These are phyloP conservation scores for Mimosa bimucronata DNA, from an alignment of 306 rosid species.

Conservation along the genomic window DNA sequence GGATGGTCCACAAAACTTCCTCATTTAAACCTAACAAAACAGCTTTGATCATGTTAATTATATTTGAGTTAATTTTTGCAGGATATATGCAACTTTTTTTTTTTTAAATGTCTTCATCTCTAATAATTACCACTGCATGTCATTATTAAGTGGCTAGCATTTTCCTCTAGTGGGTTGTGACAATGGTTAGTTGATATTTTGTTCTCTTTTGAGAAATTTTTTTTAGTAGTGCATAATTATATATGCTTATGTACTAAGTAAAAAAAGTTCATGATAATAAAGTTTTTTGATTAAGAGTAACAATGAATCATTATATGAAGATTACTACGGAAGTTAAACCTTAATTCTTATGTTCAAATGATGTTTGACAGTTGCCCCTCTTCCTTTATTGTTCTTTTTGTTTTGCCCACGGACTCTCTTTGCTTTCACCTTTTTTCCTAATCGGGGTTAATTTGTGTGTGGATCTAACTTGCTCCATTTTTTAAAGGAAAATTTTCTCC, in stretches of 20 bases:
- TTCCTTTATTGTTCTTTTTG: conserved; percentile 15
- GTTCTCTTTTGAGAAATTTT: conserved; percentile 28
- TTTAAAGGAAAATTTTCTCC: not conserved
- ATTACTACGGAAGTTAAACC: conserved; percentile 49
- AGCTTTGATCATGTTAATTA: not conserved
- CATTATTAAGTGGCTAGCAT: conserved; percentile 44
- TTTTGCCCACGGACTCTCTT: conserved; percentile 4
- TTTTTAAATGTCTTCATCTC: conserved; percentile 30
- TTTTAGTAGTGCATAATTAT: conserved; percentile 47
- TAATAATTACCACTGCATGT: conserved; percentile 47
- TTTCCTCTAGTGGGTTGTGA: conserved; percentile 25
- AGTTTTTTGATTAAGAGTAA: conserved; percentile 41
- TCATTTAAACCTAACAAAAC: conserved; percentile 27
- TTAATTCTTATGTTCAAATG: conserved; percentile 28
- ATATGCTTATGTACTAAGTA: conserved; percentile 41
- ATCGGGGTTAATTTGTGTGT: conserved; percentile 40
- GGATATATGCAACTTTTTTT: not conserved
- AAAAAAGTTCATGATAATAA: conserved; percentile 37
- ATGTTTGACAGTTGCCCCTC: conserved; percentile 28
- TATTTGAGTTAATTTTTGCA: conserved; percentile 13
- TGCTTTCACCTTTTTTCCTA: not conserved
- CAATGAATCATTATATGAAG: conserved; percentile 47
- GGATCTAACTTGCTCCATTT: conserved; percentile 29
- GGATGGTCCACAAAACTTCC: conserved; percentile 47
- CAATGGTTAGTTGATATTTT: conserved; percentile 27